Percentiles rank a stretch among this genome's conserved stretches.
These are phyloP conservation scores for Pseudozyma sp. DNA, from an alignment of 1,284 basidiomycete species.

Conservation along the genomic window DNA sequence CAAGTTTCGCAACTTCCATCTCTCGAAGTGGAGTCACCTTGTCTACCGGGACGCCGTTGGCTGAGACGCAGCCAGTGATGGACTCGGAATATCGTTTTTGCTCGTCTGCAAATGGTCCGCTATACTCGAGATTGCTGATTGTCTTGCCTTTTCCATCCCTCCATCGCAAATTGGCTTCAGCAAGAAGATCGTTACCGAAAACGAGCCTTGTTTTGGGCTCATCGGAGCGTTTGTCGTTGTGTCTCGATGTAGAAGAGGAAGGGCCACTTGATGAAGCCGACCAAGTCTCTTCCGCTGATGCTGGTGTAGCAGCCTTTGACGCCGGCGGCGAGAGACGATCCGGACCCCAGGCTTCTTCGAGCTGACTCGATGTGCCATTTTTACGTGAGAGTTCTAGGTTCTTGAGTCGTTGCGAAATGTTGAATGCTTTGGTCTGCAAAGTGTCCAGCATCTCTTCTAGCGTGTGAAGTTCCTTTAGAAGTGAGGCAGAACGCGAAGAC, in stretches of 20 bases:
- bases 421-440: constrained; percentile 34
- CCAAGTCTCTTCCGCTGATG: constrained; percentile 2
- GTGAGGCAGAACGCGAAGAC: constrained; percentile 10
- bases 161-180: constrained; percentile 23
- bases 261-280: constrained; percentile 11
- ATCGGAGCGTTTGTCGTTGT: constrained; percentile 21
- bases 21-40: constrained; percentile 59
- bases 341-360: constrained; percentile 30
- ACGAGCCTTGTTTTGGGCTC: constrained; percentile 25
- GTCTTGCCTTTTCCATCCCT: constrained; percentile 34
- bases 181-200: constrained; percentile 25
- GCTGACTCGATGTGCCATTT: not conserved
- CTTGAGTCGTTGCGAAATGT: constrained; percentile 40
- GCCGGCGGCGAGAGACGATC: constrained; percentile 38
- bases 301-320: not conserved
- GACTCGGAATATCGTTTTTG: constrained; percentile 27
- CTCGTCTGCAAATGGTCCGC: constrained; percentile 32
- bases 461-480: constrained; percentile 30
- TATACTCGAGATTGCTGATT: constrained; percentile 8
- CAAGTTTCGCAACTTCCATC: constrained; percentile 76
- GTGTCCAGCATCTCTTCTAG: constrained; percentile 36
- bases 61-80: constrained; percentile 34
- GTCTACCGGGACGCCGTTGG: constrained; percentile 26
- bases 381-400: constrained; percentile 10
- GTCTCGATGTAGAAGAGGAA: not conserved